Conservation (phyloP, 2,329 filamentous ascomycete genomes). For the Penicillium concentricum region DNA sequence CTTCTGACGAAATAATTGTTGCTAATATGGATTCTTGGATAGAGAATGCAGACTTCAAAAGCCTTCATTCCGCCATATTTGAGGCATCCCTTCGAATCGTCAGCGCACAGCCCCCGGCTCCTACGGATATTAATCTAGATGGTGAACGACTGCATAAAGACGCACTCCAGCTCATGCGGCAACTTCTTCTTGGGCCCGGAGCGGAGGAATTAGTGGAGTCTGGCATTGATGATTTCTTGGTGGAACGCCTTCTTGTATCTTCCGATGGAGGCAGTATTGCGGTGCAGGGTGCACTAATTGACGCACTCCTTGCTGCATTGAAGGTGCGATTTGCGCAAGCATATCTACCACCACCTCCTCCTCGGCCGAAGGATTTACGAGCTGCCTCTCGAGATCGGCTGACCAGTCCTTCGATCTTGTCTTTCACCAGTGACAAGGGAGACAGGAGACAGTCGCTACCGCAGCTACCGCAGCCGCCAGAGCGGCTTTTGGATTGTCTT, state of each 20-base stretch:
- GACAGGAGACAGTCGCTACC: slow-evolving; percentile 38
- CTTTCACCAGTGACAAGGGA: slow-evolving; percentile 46
- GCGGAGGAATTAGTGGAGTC: slow-evolving; percentile 40
- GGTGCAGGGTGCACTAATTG: slow-evolving; percentile 74
- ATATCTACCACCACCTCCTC: slow-evolving; percentile 33
- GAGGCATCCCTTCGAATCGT: slow-evolving; percentile 32
- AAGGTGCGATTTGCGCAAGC: slow-evolving; percentile 55
- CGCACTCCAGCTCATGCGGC: slow-evolving; percentile 64
- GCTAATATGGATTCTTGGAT: slow-evolving; percentile 4
- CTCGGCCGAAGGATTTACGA: slow-evolving; percentile 36
- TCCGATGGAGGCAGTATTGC: slow-evolving; percentile 63
- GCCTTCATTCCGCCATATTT: slow-evolving; percentile 35
- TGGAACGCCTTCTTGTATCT: slow-evolving; percentile 64
- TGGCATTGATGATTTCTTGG: slow-evolving; percentile 68
- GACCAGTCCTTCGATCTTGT: slow-evolving; percentile 44
- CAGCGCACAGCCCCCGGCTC: slow-evolving; percentile 18
- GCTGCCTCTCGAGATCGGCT: slow-evolving; percentile 41
- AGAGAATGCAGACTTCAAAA: slow-evolving; percentile 31
- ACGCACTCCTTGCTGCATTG: slow-evolving; percentile 72
- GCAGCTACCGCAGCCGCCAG: slow-evolving; percentile 50
- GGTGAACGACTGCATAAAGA: slow-evolving; percentile 69
- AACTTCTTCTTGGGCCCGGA: slow-evolving; percentile 41
- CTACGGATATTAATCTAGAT: slow-evolving; percentile 46
- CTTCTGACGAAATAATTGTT: not conserved
- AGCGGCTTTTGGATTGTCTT: slow-evolving; percentile 75